Percentiles rank a stretch among this genome's conserved stretches.
These are phyloP conservation scores for Zangia roseola DNA, from an alignment of 768 basidiomycete species.

Conservation along the genomic window DNA sequence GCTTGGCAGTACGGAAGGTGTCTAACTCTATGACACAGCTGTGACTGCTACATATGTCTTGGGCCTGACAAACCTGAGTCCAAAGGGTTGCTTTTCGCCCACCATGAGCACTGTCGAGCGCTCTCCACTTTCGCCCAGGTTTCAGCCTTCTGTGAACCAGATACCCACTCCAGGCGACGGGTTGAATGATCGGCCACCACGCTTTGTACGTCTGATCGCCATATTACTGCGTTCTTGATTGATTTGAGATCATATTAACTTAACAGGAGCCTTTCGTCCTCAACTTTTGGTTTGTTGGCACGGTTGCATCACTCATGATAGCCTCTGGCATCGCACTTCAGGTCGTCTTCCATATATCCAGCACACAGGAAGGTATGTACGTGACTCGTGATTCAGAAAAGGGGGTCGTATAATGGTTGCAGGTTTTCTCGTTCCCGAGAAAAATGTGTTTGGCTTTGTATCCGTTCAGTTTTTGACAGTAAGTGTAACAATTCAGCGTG, in stretches of 20 bases:
- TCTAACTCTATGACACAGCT: too few species aligned
- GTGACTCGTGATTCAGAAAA: neutral
- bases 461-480: slow-evolving; percentile 46
- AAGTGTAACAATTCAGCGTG: slow-evolving; percentile 24
- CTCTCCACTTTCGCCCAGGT: slow-evolving; percentile 32
- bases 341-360: slow-evolving; percentile 14
- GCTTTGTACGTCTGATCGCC: slow-evolving; percentile 39
- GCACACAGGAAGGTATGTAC: slow-evolving; percentile 15
- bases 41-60: too few species aligned
- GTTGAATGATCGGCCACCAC: slow-evolving; percentile 35
- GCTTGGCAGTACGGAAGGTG: too few species aligned
- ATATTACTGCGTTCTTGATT: neutral
- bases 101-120: slow-evolving; percentile 7
- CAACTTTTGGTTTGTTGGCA: slow-evolving; percentile 41
- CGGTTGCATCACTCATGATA: slow-evolving; percentile 44
- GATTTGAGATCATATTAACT: neutral
- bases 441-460: slow-evolving; percentile 48
- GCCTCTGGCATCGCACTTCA: slow-evolving; percentile 16
- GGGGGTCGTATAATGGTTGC: slow-evolving; percentile 2
- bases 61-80: neutral
- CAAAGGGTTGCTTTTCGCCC: neutral
- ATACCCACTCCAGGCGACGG: slow-evolving; percentile 45
- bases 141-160: slow-evolving; percentile 45
- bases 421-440: slow-evolving; percentile 55
- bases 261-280: slow-evolving; percentile 29